These are phyloP conservation scores for Fonsecaea multimorphosa DNA, from an alignment of 2,329 filamentous ascomycete species.

Conservation along the genomic window DNA sequence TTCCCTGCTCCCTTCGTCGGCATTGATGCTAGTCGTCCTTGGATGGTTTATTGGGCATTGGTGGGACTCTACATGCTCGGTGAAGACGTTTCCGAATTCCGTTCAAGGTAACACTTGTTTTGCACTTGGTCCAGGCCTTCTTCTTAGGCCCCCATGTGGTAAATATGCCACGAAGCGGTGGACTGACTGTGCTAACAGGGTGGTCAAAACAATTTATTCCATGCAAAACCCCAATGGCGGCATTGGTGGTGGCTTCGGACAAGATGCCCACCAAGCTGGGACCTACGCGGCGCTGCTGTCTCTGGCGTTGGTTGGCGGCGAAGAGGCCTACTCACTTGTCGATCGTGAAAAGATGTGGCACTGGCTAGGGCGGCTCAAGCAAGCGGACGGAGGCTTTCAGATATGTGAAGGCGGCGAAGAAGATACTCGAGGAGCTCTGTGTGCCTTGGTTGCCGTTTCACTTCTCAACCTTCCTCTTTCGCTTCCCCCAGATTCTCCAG, in stretches of 20 bases:
- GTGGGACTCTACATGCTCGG: slow-evolving; percentile 76
- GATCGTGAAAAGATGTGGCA: slow-evolving; percentile 87
- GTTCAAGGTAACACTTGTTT: slow-evolving; percentile 57
- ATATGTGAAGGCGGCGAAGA: slow-evolving; percentile 87
- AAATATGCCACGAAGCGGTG: neutral
- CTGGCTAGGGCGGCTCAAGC: slow-evolving; percentile 86
- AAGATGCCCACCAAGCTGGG: slow-evolving; percentile 84
- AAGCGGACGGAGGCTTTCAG: slow-evolving; percentile 85
- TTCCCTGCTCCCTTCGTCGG: slow-evolving; percentile 74
- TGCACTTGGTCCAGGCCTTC: neutral
- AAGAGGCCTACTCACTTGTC: slow-evolving; percentile 74
- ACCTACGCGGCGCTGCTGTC: slow-evolving; percentile 85
- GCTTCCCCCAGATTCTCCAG: slow-evolving; percentile 74
- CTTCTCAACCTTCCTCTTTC: slow-evolving; percentile 82
- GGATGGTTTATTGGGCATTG: slow-evolving; percentile 93
- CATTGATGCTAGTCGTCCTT: slow-evolving; percentile 86
- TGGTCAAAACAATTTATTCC: slow-evolving; percentile 75
- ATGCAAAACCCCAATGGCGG: slow-evolving; percentile 85
- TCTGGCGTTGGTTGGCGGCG: slow-evolving; percentile 76
- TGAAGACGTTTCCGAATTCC: slow-evolving; percentile 71
- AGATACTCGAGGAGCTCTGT: slow-evolving; percentile 93
- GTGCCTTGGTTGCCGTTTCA: slow-evolving; percentile 82
- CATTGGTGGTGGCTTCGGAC: slow-evolving; percentile 92
- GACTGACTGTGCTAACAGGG: slow-evolving; percentile 45
- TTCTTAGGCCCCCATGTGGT: neutral